Conservation (phyloP, 2,329 filamentous ascomycete genomes). For the Moelleriella libera region DNA sequence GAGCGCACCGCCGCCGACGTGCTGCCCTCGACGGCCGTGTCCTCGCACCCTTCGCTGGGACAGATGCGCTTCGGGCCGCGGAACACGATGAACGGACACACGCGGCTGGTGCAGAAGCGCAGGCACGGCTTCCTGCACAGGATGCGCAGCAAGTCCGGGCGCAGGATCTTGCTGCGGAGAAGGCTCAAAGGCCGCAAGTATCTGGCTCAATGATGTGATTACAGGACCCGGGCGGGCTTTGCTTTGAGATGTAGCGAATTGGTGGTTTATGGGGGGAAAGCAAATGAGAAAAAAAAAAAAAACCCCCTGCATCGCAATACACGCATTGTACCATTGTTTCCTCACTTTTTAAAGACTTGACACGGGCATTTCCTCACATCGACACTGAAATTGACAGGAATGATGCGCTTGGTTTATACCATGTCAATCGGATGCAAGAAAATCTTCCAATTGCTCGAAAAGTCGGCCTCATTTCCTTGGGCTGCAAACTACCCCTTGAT, state of each 20-base stretch:
- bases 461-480: background rate
- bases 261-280: background rate
- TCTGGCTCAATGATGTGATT: constrained; percentile 16
- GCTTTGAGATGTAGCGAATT: background rate
- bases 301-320: too few relatives aligned
- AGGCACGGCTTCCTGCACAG: constrained; percentile 42
- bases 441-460: too few relatives aligned
- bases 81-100: constrained; percentile 40
- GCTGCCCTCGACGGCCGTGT: constrained; percentile 28
- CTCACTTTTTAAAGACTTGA: too few relatives aligned
- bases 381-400: too few relatives aligned
- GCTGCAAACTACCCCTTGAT: background rate
- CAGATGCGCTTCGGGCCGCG: constrained; percentile 46
- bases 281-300: background rate
- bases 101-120: constrained; percentile 43
- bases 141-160: constrained; percentile 33
- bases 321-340: too few relatives aligned
- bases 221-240: background rate
- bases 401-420: too few relatives aligned
- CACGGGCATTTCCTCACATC: too few relatives aligned
- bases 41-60: constrained; percentile 32
- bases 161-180: constrained; percentile 37
- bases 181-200: constrained; percentile 35
- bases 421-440: too few relatives aligned
- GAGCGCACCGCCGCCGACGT: constrained; percentile 22